Conservation (phyloP, 371 early-diverging fungal genomes). For the Mortierella sp. region DNA sequence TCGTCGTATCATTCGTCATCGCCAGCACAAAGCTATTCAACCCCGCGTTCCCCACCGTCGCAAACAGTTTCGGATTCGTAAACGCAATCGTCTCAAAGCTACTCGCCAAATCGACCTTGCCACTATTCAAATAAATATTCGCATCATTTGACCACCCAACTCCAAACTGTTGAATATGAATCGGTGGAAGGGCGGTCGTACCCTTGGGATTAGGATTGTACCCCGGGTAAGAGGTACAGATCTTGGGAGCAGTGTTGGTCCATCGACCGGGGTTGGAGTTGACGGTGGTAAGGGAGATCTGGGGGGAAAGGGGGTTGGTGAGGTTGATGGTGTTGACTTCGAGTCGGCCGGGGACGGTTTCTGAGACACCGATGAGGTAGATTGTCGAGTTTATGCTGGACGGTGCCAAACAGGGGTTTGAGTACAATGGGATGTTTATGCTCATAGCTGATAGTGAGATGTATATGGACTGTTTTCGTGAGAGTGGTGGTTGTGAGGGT, state of each 20-base stretch:
- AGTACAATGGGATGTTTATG: too few species aligned
- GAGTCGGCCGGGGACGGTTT: neutral
- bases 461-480: too few species aligned
- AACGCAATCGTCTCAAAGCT: neutral
- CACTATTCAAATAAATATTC: neutral
- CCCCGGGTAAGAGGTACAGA: neutral
- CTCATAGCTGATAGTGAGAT: too few species aligned
- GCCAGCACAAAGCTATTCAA: neutral
- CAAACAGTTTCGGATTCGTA: neutral
- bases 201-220: neutral
- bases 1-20: neutral
- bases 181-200: neutral
- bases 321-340: slow-evolving; percentile 6
- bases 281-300: neutral
- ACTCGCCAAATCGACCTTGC: neutral
- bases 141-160: neutral
- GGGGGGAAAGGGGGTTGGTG: neutral
- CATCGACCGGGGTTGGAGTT: neutral
- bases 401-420: too few species aligned
- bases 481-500: too few species aligned
- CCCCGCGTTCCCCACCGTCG: neutral
- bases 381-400: too few species aligned
- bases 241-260: neutral
- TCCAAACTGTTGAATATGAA: slow-evolving; percentile 5
- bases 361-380: neutral